Evolutionary conservation across 352 stramenopile species (phyloP).

Genomic region (Phytophthora sojae): DNA sequence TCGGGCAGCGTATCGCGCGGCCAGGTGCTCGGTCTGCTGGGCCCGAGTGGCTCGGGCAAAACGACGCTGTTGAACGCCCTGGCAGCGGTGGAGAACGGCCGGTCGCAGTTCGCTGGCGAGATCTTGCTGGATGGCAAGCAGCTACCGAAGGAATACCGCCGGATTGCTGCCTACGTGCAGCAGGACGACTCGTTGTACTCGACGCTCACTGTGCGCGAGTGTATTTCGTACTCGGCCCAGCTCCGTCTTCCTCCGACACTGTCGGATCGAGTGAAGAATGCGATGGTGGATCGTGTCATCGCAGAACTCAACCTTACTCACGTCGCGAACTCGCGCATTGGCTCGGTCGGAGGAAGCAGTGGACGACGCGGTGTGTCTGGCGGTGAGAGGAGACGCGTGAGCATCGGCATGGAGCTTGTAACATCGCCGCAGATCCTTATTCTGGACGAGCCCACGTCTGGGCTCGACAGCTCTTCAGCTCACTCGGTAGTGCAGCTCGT

Average conservation of each 20-base stretch:
- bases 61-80: constrained; percentile 80
- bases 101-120: constrained; percentile 50
- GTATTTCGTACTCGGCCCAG: constrained; percentile 77
- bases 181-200: constrained; percentile 83
- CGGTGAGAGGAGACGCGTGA: constrained; percentile 91
- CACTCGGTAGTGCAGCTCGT: constrained; percentile 89
- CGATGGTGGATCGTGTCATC: constrained; percentile 72
- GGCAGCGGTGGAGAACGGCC: constrained; percentile 69
- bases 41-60: constrained; percentile 76
- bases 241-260: constrained; percentile 58
- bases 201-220: constrained; percentile 82
- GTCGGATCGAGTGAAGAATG: constrained; percentile 56
- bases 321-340: constrained; percentile 61
- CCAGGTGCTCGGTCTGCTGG: constrained; percentile 69
- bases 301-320: constrained; percentile 70
- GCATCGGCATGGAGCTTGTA: constrained; percentile 93
- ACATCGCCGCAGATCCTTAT: constrained; percentile 85
- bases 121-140: constrained; percentile 63
- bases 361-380: constrained; percentile 89
- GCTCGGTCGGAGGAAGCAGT: constrained; percentile 28
- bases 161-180: constrained; percentile 83
- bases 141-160: constrained; percentile 61
- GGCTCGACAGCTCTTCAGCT: constrained; percentile 89
- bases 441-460: constrained; percentile 92
- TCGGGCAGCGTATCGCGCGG: constrained; percentile 55